Conservation (phyloP, 192 early-diverging fungal species). For the Coemansia sp. region DNA sequence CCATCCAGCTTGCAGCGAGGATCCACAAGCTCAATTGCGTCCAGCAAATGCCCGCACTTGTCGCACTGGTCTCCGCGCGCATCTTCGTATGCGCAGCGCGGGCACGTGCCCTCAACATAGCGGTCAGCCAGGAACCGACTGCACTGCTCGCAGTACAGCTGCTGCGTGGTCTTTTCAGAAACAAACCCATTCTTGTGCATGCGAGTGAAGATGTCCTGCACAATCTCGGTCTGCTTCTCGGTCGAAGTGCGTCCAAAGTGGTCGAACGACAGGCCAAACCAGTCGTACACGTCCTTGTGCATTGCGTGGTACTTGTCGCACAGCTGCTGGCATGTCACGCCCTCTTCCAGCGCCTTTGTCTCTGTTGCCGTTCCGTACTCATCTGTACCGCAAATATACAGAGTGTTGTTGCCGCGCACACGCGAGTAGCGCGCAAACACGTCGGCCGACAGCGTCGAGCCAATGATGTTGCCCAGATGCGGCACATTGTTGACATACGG, state of each 20-base stretch:
- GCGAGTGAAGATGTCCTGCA: conserved; percentile 85
- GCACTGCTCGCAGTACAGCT: conserved; percentile 90
- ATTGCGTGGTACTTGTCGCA: conserved; percentile 95
- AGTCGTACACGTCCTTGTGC: conserved; percentile 87
- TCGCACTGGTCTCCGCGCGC: conserved; percentile 99
- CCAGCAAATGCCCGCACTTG: conserved; percentile 83
- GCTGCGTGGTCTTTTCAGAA: conserved; percentile 73
- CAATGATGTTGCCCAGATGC: conserved; percentile 98
- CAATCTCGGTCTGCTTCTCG: conserved; percentile 84
- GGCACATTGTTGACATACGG: conserved; percentile 99
- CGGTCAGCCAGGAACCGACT: conserved; percentile 93
- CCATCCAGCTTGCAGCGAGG: conserved; percentile 94
- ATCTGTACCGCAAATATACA: conserved; percentile 96
- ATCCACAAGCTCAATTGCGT: conserved; percentile 89
- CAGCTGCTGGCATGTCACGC: conserved; percentile 82
- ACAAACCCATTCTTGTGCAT: conserved; percentile 70
- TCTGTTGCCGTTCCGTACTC: conserved; percentile 99
- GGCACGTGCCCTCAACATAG: conserved; percentile 96
- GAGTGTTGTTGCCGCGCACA: conserved; percentile 81
- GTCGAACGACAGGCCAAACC: conserved; percentile 95
- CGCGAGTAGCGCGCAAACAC: conserved; percentile 93
- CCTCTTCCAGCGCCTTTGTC: conserved; percentile 95
- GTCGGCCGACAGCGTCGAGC: conserved; percentile 97
- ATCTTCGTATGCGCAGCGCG: conserved; percentile 83
- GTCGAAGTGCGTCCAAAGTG: conserved; percentile 95